Base-by-base conservation (phyloP, 805 yeast genomes). In the Deakozyma indianensis region DNA sequence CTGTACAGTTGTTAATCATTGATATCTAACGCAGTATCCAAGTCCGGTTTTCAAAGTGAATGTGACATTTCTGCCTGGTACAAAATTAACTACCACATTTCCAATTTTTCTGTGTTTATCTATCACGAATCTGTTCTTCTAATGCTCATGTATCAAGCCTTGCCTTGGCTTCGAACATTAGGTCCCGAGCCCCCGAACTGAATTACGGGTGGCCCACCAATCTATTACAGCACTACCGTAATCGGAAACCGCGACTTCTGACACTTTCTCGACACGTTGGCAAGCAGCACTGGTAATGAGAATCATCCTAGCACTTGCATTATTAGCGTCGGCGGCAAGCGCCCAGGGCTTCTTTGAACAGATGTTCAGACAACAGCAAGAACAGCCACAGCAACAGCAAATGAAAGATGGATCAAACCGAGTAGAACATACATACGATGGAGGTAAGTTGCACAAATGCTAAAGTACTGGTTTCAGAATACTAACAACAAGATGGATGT, bases 401-500 rank as follows among this genome's bases (percentile, higher is more conserved):
- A 42, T 47, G 14, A 47, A 50, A 4, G 50, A 50, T 23, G 59
- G 50, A 41, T 51, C 55, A 18, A 52, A 51, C 44, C 49, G 52
- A 51, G 47, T 54, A 15, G 57, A 53, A 25, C 51, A 48, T 22
- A 44, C 48, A 29, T 55, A 53, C 43, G 56, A 54, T 23, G 32
- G 41, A 27, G 47, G 56, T 53, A 45, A 43, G 55, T 45, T 11
- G 3, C 11, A 9, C 35, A 41, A 14, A 20, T 20, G 3, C 42
- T 27, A 9, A 41, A 41, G 24, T 42, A 42, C 15, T 23, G n/a
- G 16, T 43, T n/a, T 25, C 18, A 24, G 40, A 40, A 9, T 23
- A 11, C 22, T 43, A 35, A 18, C 25, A n/a, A 35, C 46, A 48
- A 41, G 47, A 45, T 56, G 64, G 67, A 2, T 92, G 98, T 57